Evolutionary conservation across 2,329 filamentous ascomycete species (phyloP).

Genomic region (Westerdykella aurantiaca): DNA sequence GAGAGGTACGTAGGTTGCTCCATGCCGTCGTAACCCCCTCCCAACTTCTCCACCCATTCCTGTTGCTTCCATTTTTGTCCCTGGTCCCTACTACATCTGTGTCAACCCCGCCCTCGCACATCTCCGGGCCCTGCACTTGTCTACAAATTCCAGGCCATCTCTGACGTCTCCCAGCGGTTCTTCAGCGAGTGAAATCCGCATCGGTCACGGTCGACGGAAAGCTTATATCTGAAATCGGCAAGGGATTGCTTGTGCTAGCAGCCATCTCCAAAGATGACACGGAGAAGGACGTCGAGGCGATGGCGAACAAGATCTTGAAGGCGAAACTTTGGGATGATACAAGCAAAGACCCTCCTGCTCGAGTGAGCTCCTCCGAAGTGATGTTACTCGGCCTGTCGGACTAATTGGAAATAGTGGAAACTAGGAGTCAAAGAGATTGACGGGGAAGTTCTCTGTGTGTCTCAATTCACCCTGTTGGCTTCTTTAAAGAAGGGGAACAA

Average conservation of each 20-base stretch:
- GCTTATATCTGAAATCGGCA: conserved; percentile 83
- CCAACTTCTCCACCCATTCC: no score
- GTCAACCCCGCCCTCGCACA: no score
- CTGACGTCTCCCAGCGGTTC: conserved; percentile 57
- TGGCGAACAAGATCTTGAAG: conserved; percentile 82
- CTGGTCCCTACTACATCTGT: no score
- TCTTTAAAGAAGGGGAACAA: conserved; percentile 94
- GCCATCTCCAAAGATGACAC: conserved; percentile 88
- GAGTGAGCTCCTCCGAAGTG: conserved; percentile 42
- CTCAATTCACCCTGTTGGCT: conserved; percentile 91
- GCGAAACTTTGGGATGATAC: conserved; percentile 89
- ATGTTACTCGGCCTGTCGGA: not conserved
- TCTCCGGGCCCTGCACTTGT: no score
- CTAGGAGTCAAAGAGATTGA: conserved; percentile 78
- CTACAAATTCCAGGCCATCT: no score
- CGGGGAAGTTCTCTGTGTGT: conserved; percentile 94
- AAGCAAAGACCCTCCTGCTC: conserved; percentile 49
- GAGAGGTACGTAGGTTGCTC: no score
- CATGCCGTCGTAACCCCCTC: no score
- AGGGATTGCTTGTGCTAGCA: conserved; percentile 84
- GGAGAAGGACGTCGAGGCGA: conserved; percentile 74
- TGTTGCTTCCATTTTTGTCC: no score
- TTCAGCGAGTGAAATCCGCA: conserved; percentile 90
- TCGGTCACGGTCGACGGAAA: conserved; percentile 92
- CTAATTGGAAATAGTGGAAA: conserved; percentile 65